phyloP scores from a whole-genome alignment of 805 yeast species.

The Cyberlindnera suaveolens region DNA sequence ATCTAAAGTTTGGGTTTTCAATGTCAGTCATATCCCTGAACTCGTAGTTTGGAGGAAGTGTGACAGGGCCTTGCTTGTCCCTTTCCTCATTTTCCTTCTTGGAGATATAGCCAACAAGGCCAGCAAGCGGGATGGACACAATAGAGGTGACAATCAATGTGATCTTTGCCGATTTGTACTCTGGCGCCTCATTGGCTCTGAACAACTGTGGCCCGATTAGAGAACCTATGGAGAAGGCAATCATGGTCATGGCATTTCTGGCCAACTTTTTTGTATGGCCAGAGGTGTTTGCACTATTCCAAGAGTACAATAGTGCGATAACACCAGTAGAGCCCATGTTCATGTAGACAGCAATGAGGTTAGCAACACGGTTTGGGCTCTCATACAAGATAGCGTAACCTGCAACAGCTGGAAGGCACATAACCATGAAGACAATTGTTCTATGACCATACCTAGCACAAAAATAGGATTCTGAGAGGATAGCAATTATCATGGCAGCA shows the following conservation, averaged over 20 bases:
- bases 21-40: conserved; percentile 55
- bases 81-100: conserved; percentile 45
- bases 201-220: conserved; percentile 62
- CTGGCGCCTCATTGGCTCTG: conserved; percentile 43
- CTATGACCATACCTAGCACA: conserved; percentile 30
- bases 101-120: conserved; percentile 37
- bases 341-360: conserved; percentile 42
- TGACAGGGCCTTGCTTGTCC: conserved; percentile 33
- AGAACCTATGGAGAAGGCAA: conserved; percentile 53
- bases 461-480: conserved; percentile 33
- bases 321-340: conserved; percentile 51
- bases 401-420: conserved; percentile 43
- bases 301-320: conserved; percentile 51
- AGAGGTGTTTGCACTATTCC: conserved; percentile 59
- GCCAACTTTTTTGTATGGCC: conserved; percentile 54
- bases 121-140: conserved; percentile 37
- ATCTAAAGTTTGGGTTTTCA: conserved; percentile 53
- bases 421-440: conserved; percentile 31
- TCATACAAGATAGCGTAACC: conserved; percentile 41
- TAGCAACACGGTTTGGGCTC: conserved; percentile 35
- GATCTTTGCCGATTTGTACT: conserved; percentile 52
- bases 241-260: conserved; percentile 49
- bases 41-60: conserved; percentile 31
- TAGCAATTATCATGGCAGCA: conserved; percentile 37
- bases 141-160: conserved; percentile 46